phyloP scores from a whole-genome alignment of 352 stramenopile species.

The Paralagenidium karlingii region DNA sequence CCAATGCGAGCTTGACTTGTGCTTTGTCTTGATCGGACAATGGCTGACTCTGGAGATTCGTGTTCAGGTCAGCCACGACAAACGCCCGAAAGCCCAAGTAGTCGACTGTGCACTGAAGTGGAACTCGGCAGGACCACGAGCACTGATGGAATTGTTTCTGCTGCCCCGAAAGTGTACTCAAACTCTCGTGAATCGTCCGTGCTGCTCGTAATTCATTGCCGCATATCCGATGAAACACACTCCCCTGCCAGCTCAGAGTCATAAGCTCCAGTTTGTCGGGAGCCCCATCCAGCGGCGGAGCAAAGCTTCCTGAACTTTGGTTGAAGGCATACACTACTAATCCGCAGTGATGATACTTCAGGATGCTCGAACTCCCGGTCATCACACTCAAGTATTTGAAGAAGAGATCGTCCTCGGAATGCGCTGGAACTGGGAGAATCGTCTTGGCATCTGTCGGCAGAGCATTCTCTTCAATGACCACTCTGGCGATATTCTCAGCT shows the following conservation, averaged over 20 bases:
- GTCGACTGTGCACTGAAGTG: slow-evolving; percentile 46
- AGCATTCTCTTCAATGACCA: background rate
- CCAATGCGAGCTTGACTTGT: too few species aligned
- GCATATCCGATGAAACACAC: slow-evolving; percentile 9
- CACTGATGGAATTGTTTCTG: too few species aligned
- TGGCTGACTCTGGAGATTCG: too few species aligned
- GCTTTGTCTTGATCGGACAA: too few species aligned
- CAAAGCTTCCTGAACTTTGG: background rate
- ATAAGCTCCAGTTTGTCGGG: too few species aligned
- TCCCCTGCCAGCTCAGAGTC: background rate
- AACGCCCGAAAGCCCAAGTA: slow-evolving; percentile 39
- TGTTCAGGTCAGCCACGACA: too few species aligned
- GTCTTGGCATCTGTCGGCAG: background rate
- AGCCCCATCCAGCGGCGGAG: background rate
- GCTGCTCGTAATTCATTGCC: slow-evolving; percentile 39
- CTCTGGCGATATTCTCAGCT: background rate
- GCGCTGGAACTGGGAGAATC: background rate
- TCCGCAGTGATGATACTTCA: background rate
- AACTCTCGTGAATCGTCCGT: slow-evolving; percentile 12
- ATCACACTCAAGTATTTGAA: too few species aligned
- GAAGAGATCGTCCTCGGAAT: background rate
- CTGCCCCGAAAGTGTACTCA: slow-evolving; percentile 4
- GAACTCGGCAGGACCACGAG: too few species aligned
- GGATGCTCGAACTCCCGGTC: too few species aligned
- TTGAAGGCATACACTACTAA: background rate